These are phyloP conservation scores for Gracilaria caudata DNA, from an alignment of 23 red algal species.

Conservation along the genomic window DNA sequence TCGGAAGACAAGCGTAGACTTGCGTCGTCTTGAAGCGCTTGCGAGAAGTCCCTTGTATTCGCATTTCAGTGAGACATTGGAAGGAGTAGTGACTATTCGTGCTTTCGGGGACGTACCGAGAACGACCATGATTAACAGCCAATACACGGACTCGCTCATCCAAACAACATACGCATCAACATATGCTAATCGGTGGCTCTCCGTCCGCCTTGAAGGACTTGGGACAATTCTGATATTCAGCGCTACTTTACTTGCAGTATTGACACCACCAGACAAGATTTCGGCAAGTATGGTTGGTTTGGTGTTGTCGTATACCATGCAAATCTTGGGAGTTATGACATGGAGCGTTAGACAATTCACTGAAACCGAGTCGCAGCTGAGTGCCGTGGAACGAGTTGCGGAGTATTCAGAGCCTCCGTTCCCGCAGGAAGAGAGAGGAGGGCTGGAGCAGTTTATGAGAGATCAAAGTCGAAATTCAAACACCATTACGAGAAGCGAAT, in stretches of 20 bases:
- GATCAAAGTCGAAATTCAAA: slow-evolving; percentile 11
- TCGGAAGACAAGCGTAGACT: slow-evolving; percentile 81
- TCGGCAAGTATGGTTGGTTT: slow-evolving; percentile 80
- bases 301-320: slow-evolving; percentile 81
- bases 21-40: slow-evolving; percentile 84
- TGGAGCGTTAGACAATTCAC: slow-evolving; percentile 91
- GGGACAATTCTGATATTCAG: slow-evolving; percentile 77
- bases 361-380: slow-evolving; percentile 93
- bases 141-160: slow-evolving; percentile 67
- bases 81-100: slow-evolving; percentile 88
- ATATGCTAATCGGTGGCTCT: slow-evolving; percentile 81
- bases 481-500: slow-evolving; percentile 40
- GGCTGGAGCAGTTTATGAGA: slow-evolving; percentile 42
- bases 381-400: slow-evolving; percentile 79
- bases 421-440: slow-evolving; percentile 58
- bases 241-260: slow-evolving; percentile 71
- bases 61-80: slow-evolving; percentile 86
- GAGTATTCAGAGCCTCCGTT: slow-evolving; percentile 80
- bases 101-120: slow-evolving; percentile 77
- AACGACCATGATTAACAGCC: slow-evolving; percentile 36
- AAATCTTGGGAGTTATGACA: slow-evolving; percentile 66
- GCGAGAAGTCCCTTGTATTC: slow-evolving; percentile 81
- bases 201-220: slow-evolving; percentile 73
- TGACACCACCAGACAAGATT: slow-evolving; percentile 54
- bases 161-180: slow-evolving; percentile 56